These are phyloP conservation scores for Bipolaris gigantea DNA, from an alignment of 2,329 filamentous ascomycete species.

Conservation along the genomic window DNA sequence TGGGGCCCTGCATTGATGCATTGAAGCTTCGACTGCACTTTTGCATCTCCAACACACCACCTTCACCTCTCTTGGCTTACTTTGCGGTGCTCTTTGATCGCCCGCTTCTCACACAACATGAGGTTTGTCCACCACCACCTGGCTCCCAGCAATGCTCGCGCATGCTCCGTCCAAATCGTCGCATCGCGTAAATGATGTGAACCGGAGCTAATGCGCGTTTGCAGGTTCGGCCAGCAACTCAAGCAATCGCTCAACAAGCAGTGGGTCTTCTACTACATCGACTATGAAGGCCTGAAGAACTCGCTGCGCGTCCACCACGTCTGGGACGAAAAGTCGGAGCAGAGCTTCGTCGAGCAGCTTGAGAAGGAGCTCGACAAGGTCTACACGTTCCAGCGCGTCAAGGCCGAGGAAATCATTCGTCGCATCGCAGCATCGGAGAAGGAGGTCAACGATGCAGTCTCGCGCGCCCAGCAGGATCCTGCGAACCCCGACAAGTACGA, in stretches of 20 bases:
- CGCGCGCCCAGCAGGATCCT: slow-evolving; percentile 50
- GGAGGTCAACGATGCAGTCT: slow-evolving; percentile 86
- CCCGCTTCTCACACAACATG: slow-evolving; percentile 27
- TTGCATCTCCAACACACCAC: slow-evolving; percentile 11
- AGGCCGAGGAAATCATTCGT: slow-evolving; percentile 91
- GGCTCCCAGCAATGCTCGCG: slow-evolving; percentile 10
- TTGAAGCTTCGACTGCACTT: slow-evolving; percentile 9
- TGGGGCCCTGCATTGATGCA: slow-evolving; percentile 13
- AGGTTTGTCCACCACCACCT: slow-evolving; percentile 21
- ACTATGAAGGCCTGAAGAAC: slow-evolving; percentile 90
- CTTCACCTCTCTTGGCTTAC: slow-evolving; percentile 5
- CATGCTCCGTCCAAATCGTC: slow-evolving; percentile 19
- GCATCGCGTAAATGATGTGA: slow-evolving; percentile 22
- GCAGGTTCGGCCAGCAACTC: slow-evolving; percentile 91
- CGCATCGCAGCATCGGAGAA: slow-evolving; percentile 85
- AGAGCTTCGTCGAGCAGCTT: slow-evolving; percentile 80
- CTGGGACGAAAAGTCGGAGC: slow-evolving; percentile 93
- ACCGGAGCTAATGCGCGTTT: slow-evolving; percentile 30
- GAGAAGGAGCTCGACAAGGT: slow-evolving; percentile 96
- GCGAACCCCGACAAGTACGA: slow-evolving; percentile 62
- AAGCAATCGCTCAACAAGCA: slow-evolving; percentile 94
- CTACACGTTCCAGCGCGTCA: slow-evolving; percentile 95
- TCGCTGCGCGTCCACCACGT: slow-evolving; percentile 75
- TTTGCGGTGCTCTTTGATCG: slow-evolving; percentile 1
- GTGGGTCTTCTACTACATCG: slow-evolving; percentile 98